Conservation (phyloP, 345 rosid genomes). For the Pugionium cornutum region DNA sequence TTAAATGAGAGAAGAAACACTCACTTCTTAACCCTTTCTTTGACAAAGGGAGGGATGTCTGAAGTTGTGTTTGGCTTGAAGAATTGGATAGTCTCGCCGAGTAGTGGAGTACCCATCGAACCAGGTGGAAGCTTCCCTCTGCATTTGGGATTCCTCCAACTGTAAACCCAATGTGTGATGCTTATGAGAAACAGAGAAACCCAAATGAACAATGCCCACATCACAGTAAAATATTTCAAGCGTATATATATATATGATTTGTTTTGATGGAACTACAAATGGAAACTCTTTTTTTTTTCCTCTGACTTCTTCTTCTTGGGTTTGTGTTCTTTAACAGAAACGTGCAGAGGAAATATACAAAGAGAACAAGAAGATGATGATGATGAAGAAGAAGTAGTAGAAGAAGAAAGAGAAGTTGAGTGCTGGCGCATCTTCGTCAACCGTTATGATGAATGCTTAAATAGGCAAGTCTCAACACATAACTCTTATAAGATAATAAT, state of each 20-base stretch:
- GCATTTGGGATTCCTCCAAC: constrained; percentile 83
- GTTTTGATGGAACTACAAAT: constrained; percentile 10
- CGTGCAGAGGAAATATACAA: constrained; percentile 46
- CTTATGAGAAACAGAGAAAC: constrained; percentile 48
- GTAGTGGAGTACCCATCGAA: constrained; percentile 85
- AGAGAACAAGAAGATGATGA: constrained; percentile 5
- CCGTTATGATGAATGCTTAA: constrained; percentile 47
- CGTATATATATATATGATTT: constrained; percentile 8
- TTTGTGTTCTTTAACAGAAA: constrained; percentile 33
- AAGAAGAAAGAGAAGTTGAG: constrained; percentile 42
- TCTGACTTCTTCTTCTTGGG: constrained; percentile 17
- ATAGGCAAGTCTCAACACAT: constrained; percentile 46
- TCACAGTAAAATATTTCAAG: constrained; percentile 35
- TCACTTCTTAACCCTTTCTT: constrained; percentile 71
- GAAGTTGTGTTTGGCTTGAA: constrained; percentile 64
- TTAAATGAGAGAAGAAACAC: constrained; percentile 18
- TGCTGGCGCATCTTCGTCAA: constrained; percentile 48
- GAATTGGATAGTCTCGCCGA: constrained; percentile 84
- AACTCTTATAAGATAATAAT: constrained; percentile 26
- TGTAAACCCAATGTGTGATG: constrained; percentile 58
- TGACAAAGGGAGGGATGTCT: constrained; percentile 66
- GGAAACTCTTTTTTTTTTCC: not conserved
- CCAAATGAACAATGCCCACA: constrained; percentile 55
- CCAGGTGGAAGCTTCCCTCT: constrained; percentile 91
- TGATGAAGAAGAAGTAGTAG: constrained; percentile 13